A percentile compares a stretch with the other conserved stretches of the same genome.
Evolutionary conservation across 2,329 filamentous ascomycete species (phyloP).

Genomic region (Claviceps paspali): DNA sequence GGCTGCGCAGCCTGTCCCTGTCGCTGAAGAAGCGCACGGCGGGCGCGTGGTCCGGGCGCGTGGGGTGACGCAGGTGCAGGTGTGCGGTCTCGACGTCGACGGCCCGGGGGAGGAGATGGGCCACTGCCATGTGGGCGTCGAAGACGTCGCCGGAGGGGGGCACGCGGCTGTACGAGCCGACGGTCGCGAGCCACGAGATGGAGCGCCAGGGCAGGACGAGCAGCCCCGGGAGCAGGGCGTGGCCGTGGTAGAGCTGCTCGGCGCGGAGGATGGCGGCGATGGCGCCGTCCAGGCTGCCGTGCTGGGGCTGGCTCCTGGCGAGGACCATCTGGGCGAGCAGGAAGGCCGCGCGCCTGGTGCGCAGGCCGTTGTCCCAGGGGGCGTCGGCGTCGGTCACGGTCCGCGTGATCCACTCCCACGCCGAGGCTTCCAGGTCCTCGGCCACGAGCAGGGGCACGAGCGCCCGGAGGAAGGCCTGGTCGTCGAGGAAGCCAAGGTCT

Average conservation of each 20-base stretch:
- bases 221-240: constrained; percentile 19
- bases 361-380: constrained; percentile 9
- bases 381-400: constrained; percentile 17
- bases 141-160: constrained; percentile 33
- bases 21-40: constrained; percentile 32
- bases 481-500: constrained; percentile 28
- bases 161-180: constrained; percentile 29
- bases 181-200: constrained; percentile 37
- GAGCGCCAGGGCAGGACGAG: constrained; percentile 29
- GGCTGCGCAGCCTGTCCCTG: constrained; percentile 14
- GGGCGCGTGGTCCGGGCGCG: constrained; percentile 28
- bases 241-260: constrained; percentile 24
- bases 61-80: constrained; percentile 38
- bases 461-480: constrained; percentile 21
- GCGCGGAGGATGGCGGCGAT: constrained; percentile 33
- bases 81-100: constrained; percentile 34
- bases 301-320: constrained; percentile 22
- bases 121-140: constrained; percentile 35
- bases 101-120: constrained; percentile 21
- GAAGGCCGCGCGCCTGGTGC: constrained; percentile 15
- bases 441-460: constrained; percentile 36
- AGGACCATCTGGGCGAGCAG: constrained; percentile 27
- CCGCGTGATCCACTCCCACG: constrained; percentile 37
- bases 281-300: constrained; percentile 31
- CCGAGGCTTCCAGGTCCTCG: constrained; percentile 34